A percentile compares a stretch with the other conserved stretches of the same genome.
phyloP scores from a whole-genome alignment of 305 asterid species.

The Euphrasia arctica region DNA sequence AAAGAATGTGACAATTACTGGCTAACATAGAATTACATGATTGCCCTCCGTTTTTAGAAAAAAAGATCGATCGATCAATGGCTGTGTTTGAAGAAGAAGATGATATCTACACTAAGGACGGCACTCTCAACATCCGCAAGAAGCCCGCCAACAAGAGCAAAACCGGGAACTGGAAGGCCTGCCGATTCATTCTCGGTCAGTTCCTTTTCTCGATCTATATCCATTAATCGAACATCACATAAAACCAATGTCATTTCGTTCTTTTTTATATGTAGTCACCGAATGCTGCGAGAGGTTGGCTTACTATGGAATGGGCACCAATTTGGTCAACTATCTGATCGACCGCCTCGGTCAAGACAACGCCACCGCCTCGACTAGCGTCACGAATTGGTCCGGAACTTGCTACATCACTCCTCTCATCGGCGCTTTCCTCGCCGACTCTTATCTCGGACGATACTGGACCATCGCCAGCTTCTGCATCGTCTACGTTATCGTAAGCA shows the following conservation, averaged over 20 bases:
- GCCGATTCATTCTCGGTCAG: slow-evolving; percentile 65
- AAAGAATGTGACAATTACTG: background rate
- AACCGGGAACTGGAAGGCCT: slow-evolving; percentile 74
- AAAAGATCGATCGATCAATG: background rate
- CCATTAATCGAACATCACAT: too few relatives aligned
- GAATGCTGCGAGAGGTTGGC: slow-evolving; percentile 88
- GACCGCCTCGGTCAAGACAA: slow-evolving; percentile 50
- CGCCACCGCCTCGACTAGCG: slow-evolving; percentile 58
- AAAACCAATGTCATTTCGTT: background rate
- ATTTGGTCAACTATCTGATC: slow-evolving; percentile 51
- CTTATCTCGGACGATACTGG: slow-evolving; percentile 62
- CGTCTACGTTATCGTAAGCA: slow-evolving; percentile 48
- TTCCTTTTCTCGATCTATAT: background rate
- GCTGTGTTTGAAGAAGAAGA: slow-evolving; percentile 35
- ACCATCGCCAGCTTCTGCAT: slow-evolving; percentile 56
- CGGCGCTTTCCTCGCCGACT: slow-evolving; percentile 71
- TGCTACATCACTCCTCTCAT: slow-evolving; percentile 67
- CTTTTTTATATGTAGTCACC: slow-evolving; percentile 37
- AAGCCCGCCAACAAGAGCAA: slow-evolving; percentile 52
- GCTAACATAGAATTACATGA: slow-evolving; percentile 1
- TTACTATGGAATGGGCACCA: slow-evolving; percentile 91
- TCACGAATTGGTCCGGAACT: slow-evolving; percentile 67
- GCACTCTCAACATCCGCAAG: slow-evolving; percentile 47
- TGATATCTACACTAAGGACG: slow-evolving; percentile 44
- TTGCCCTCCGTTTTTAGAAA: background rate